Conservation (phyloP, 129 eudicot species). For the Arctium lappa region DNA sequence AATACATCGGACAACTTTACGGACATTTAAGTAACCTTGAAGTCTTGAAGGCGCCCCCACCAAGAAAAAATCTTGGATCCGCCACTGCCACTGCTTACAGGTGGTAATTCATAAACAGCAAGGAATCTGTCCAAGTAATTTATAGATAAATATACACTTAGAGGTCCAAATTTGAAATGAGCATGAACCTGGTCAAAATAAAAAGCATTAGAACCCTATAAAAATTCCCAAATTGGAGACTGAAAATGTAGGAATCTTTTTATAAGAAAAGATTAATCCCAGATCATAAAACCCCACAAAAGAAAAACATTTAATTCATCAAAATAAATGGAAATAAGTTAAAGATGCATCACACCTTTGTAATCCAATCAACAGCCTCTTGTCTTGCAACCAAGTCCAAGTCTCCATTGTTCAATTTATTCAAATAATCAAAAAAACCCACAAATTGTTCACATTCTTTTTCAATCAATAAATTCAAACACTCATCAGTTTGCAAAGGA, state of each 20-base stretch:
- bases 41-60: too few relatives aligned
- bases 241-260: background rate
- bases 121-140: conserved; percentile 76
- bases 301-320: background rate
- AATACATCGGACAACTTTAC: too few relatives aligned
- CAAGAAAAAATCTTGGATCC: too few relatives aligned
- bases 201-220: conserved; percentile 1
- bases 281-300: background rate
- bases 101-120: conserved; percentile 56
- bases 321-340: background rate
- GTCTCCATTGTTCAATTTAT: conserved; percentile 50
- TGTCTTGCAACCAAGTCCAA: conserved; percentile 52
- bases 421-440: conserved; percentile 40
- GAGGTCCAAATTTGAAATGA: conserved; percentile 57
- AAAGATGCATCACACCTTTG: conserved; percentile 42
- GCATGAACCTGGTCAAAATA: conserved; percentile 44
- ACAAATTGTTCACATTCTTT: conserved; percentile 60
- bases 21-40: too few relatives aligned
- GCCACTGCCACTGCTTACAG: too few relatives aligned
- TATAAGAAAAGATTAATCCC: background rate
- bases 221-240: background rate
- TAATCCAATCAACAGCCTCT: conserved; percentile 66
- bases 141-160: conserved; percentile 47
- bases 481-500: conserved; percentile 47
- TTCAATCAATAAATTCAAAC: conserved; percentile 39